phyloP scores from a whole-genome alignment of 352 stramenopile species.

The Pelagophyceae sp. region DNA sequence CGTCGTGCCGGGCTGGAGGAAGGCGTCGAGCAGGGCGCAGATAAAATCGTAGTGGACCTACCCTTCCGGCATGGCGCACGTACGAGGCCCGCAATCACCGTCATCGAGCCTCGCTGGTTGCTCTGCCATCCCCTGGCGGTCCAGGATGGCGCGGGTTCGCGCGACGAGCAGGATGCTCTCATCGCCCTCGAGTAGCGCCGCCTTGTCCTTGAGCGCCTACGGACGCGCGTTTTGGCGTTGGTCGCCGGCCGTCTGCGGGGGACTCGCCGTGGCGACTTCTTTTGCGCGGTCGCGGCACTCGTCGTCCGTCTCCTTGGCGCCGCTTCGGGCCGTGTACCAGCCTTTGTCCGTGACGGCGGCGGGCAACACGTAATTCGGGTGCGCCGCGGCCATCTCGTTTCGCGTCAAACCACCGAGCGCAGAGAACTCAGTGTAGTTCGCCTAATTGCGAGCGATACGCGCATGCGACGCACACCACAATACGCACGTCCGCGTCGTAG shows the following conservation, averaged over 20 bases:
- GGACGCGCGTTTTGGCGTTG: background rate
- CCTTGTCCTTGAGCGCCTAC: background rate
- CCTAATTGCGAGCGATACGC: too few relatives aligned
- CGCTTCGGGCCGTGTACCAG: slow-evolving; percentile 8
- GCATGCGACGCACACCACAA: too few relatives aligned
- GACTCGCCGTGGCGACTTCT: too few relatives aligned
- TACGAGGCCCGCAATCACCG: too few relatives aligned
- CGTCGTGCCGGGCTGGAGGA: background rate
- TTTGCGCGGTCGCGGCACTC: slow-evolving; percentile 17
- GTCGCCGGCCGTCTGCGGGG: too few relatives aligned
- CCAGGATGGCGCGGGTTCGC: too few relatives aligned
- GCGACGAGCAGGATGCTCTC: background rate
- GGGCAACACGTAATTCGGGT: slow-evolving; percentile 10
- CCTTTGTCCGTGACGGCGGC: background rate
- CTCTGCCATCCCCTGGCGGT: too few relatives aligned
- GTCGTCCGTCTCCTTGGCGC: slow-evolving; percentile 8
- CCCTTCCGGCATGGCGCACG: too few relatives aligned
- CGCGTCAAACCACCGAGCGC: background rate
- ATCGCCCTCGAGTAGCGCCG: background rate
- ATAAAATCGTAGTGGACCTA: slow-evolving; percentile 19
- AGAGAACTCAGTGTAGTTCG: background rate
- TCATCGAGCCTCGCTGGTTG: too few relatives aligned
- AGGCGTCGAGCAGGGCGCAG: slow-evolving; percentile 7
- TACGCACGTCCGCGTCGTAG: slow-evolving; percentile 16
- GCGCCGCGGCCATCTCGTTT: background rate